These are phyloP conservation scores for Candida caryicola DNA, from an alignment of 805 yeast species.

Conservation along the genomic window DNA sequence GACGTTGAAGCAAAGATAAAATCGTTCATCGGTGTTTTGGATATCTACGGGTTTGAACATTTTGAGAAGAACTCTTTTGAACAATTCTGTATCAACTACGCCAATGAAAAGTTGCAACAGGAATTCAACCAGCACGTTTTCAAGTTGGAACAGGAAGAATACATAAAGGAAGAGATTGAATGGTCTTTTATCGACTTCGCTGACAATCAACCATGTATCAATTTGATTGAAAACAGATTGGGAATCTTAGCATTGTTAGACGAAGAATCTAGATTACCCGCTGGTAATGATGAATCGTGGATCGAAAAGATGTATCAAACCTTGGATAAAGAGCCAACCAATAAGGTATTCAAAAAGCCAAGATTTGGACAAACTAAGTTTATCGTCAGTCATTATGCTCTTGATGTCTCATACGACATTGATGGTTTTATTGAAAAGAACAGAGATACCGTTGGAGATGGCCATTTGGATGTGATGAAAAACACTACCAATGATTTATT, in stretches of 20 bases:
- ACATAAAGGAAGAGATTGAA: constrained; percentile 85
- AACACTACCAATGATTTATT: constrained; percentile 66
- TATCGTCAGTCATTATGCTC: constrained; percentile 89
- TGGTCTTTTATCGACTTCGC: constrained; percentile 96
- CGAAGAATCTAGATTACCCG: constrained; percentile 92
- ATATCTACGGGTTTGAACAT: constrained; percentile 97
- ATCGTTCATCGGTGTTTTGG: constrained; percentile 91
- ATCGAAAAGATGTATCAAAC: constrained; percentile 84
- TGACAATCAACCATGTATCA: constrained; percentile 96
- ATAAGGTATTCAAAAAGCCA: constrained; percentile 83
- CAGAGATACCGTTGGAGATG: constrained; percentile 96
- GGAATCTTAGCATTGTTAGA: constrained; percentile 88
- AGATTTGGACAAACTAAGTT: constrained; percentile 91
- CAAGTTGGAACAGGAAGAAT: constrained; percentile 95
- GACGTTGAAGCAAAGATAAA: constrained; percentile 56
- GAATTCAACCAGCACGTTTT: constrained; percentile 97
- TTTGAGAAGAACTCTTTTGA: constrained; percentile 92
- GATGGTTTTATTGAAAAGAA: constrained; percentile 97
- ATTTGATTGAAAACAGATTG: constrained; percentile 80
- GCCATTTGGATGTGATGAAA: constrained; percentile 81
- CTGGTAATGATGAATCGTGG: constrained; percentile 93
- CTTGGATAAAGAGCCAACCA: constrained; percentile 73
- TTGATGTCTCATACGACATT: constrained; percentile 86
- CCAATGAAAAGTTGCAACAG: constrained; percentile 95
- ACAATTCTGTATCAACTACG: constrained; percentile 95